Conservation (phyloP, 768 basidiomycete genomes). For the Tremella fuciformis region DNA sequence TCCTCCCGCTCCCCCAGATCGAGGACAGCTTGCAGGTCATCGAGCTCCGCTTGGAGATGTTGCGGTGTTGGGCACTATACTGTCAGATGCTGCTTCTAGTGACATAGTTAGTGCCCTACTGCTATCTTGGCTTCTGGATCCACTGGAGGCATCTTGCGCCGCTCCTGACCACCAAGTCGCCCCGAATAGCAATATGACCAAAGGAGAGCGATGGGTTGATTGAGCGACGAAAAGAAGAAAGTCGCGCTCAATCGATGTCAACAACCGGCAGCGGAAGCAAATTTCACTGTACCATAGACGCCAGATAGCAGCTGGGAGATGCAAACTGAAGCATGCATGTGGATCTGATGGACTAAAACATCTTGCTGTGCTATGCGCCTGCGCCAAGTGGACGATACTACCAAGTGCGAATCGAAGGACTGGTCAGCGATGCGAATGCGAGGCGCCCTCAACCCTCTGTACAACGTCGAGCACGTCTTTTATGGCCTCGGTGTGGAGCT, state of each 20-base stretch:
- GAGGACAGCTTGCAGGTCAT: slow-evolving; percentile 41
- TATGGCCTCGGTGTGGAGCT: slow-evolving; percentile 35
- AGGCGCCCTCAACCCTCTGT: slow-evolving; percentile 5
- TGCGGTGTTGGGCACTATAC: slow-evolving; percentile 46
- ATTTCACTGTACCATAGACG: not conserved
- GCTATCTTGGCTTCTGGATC: slow-evolving; percentile 46
- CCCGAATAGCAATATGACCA: not conserved
- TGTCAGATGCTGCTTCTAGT: not conserved
- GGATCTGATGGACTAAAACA: too few relatives aligned
- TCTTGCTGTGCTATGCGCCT: too few relatives aligned
- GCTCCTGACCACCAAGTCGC: not conserved
- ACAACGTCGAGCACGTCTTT: slow-evolving; percentile 32
- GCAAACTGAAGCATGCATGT: too few relatives aligned
- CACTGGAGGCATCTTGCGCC: slow-evolving; percentile 28
- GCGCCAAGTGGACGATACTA: too few relatives aligned
- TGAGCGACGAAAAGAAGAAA: slow-evolving; percentile 12
- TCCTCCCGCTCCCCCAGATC: slow-evolving; percentile 53
- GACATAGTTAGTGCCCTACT: slow-evolving; percentile 17
- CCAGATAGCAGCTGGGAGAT: not conserved
- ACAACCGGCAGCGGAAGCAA: slow-evolving; percentile 3
- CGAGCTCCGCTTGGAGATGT: slow-evolving; percentile 48
- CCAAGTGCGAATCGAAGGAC: too few relatives aligned
- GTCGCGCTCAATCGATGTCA: not conserved
- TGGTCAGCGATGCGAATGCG: too few relatives aligned
- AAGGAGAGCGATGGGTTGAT: not conserved